phyloP scores from a whole-genome alignment of 2,329 filamentous ascomycete genomes.

The Fusarium dimerum region DNA sequence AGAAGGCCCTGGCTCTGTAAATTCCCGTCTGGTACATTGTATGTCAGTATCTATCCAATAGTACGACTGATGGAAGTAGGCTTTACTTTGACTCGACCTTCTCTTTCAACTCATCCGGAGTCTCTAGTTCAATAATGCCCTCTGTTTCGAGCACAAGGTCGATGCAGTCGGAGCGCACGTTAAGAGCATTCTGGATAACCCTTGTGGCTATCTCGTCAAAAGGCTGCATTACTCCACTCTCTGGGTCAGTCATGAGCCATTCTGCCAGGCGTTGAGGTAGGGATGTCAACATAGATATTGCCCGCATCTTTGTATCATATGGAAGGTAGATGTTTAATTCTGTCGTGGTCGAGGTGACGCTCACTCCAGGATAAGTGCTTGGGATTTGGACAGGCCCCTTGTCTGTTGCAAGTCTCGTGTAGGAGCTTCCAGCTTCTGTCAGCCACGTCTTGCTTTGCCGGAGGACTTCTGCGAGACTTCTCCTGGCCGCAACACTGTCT shows the following conservation, averaged over 20 bases:
- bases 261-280: slow-evolving; percentile 24
- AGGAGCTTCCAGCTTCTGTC: slow-evolving; percentile 8
- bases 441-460: slow-evolving; percentile 17
- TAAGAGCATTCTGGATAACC: slow-evolving; percentile 13
- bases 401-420: slow-evolving; percentile 5
- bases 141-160: slow-evolving; percentile 1
- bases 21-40: no score
- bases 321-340: slow-evolving; percentile 18
- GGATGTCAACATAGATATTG: slow-evolving; percentile 17
- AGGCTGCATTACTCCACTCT: slow-evolving; percentile 3
- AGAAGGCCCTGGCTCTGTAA: no score
- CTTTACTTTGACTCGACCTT: no score
- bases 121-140: slow-evolving; percentile 18
- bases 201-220: slow-evolving; percentile 20
- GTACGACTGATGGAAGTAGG: no score
- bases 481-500: slow-evolving; percentile 5
- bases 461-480: slow-evolving; percentile 16
- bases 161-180: neutral
- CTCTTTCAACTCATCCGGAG: slow-evolving; percentile 13
- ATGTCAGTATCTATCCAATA: no score
- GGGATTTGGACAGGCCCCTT: slow-evolving; percentile 12
- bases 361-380: slow-evolving; percentile 18
- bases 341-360: slow-evolving; percentile 12
- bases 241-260: slow-evolving; percentile 26
- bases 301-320: slow-evolving; percentile 17